phyloP scores from a whole-genome alignment of 208 protist genomes.

The Leishmania major region DNA sequence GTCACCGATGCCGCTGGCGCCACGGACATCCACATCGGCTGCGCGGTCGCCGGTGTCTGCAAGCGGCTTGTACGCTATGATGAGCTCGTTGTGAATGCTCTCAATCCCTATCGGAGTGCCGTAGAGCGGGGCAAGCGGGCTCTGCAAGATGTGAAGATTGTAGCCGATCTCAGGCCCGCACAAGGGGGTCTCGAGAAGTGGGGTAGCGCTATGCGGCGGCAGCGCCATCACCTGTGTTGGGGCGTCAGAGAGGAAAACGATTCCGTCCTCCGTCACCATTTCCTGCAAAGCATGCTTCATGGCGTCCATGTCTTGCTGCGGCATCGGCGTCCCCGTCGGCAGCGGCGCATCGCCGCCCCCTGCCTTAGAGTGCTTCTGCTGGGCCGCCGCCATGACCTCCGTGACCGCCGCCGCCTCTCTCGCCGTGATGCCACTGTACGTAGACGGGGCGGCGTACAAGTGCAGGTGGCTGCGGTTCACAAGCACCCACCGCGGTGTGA shows the following conservation, averaged over 20 bases:
- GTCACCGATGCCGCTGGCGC: neutral
- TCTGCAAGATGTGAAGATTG: conserved; percentile 65
- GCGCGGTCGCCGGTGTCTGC: neutral
- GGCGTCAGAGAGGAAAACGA: conserved; percentile 28
- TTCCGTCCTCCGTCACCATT: conserved; percentile 20
- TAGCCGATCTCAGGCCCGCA: conserved; percentile 59
- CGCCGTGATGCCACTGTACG: conserved; percentile 42
- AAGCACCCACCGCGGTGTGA: conserved; percentile 86
- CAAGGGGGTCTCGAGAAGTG: conserved; percentile 55
- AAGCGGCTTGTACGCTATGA: conserved; percentile 61
- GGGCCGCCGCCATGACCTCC: conserved; percentile 29
- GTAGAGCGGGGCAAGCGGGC: conserved; percentile 46
- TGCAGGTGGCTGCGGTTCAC: conserved; percentile 70
- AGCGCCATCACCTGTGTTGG: conserved; percentile 33
- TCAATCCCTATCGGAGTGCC: conserved; percentile 79
- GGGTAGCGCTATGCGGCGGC: conserved; percentile 49
- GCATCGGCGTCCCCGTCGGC: conserved; percentile 14
- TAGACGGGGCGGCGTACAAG: conserved; percentile 61
- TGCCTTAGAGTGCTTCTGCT: conserved; percentile 19
- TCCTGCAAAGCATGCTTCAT: conserved; percentile 34
- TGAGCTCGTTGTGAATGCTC: conserved; percentile 65
- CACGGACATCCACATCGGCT: neutral
- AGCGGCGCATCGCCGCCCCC: conserved; percentile 1
- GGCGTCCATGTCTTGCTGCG: conserved; percentile 32
- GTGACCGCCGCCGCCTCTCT: conserved; percentile 38